Base-by-base conservation (phyloP, 2,329 filamentous ascomycete species). In the Scedosporium minutisporum region DNA sequence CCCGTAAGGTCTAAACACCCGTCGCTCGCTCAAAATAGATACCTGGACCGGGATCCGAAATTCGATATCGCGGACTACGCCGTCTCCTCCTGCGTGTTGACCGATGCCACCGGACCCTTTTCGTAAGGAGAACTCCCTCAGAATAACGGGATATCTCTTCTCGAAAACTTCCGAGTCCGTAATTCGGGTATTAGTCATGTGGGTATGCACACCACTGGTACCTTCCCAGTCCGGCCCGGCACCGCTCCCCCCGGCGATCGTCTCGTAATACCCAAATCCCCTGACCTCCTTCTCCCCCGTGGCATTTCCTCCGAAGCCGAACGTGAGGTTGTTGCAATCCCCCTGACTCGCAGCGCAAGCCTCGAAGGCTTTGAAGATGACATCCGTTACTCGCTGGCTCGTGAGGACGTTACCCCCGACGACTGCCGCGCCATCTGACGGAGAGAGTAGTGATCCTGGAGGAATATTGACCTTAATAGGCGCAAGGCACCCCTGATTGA, bases 271-370 rank as follows among this genome's bases (percentile, higher is more conserved):
- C 14, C 76, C 76, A 63, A 78, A 78, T 18, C 77, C 76, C 57
- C 73, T 74, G 23, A 78, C 67, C 3, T 72, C 71, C 38, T 73
- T 67, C 51, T 73, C 65, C 4, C 75, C 75, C 1, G 69, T 71
- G 42, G 75, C 67, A 61, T 77, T 78, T 6, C 76, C 76, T 7
- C 76, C 87, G 68, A 91, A 91, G 60, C 89, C 90, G 69, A 95
- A 93, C 0, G 90, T 93, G 7, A 95, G 79, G 69, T 93, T 95
- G 73, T 93, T 93, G 70, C 87, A 90, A 73, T 90, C 88, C 12
- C 90, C 90, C 69, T 93, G 90, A 7, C 82, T 87, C 12, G 90
- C 90, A 3, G 90, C 89, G 65, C 88, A 92, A 1, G 90, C 90
- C 63, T 85, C 80, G 78, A 93, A 93, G 1, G 90, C 90, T 69